Conservation (phyloP, 805 yeast genomes). For the Yarrowia bubula region DNA sequence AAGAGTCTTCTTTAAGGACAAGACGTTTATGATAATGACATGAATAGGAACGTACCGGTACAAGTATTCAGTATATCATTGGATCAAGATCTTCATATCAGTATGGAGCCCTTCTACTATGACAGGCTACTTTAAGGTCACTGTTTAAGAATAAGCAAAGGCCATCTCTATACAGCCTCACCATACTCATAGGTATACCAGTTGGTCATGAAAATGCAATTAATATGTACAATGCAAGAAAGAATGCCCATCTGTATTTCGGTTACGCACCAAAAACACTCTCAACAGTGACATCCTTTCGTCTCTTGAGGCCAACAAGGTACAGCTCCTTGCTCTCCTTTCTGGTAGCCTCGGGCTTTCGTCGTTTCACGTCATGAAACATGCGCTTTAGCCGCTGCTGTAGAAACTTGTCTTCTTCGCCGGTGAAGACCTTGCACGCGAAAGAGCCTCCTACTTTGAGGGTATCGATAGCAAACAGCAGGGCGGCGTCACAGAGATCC, state of each 20-base stretch:
- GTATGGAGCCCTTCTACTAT: too few species aligned
- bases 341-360: constrained; percentile 81
- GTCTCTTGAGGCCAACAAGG: constrained; percentile 63
- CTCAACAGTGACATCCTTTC: constrained; percentile 32
- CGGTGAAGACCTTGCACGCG: constrained; percentile 82
- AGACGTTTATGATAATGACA: too few species aligned
- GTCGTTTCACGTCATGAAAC: constrained; percentile 62
- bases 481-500: constrained; percentile 90
- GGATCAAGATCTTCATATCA: too few species aligned
- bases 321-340: constrained; percentile 79
- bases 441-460: constrained; percentile 67
- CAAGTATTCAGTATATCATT: too few species aligned
- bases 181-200: too few species aligned
- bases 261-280: constrained; percentile 28
- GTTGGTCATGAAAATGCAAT: too few species aligned
- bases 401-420: constrained; percentile 69
- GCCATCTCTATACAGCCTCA: too few species aligned
- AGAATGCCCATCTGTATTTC: too few species aligned
- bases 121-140: too few species aligned
- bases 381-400: constrained; percentile 55
- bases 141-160: too few species aligned
- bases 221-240: neutral
- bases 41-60: too few species aligned
- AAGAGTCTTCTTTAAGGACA: too few species aligned
- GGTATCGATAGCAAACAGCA: constrained; percentile 69